Evolutionary conservation across 164 flowering plant species (phyloP), one percentile per base, ranked within the genome.

Genomic region (Echeveria elegans): DNA sequence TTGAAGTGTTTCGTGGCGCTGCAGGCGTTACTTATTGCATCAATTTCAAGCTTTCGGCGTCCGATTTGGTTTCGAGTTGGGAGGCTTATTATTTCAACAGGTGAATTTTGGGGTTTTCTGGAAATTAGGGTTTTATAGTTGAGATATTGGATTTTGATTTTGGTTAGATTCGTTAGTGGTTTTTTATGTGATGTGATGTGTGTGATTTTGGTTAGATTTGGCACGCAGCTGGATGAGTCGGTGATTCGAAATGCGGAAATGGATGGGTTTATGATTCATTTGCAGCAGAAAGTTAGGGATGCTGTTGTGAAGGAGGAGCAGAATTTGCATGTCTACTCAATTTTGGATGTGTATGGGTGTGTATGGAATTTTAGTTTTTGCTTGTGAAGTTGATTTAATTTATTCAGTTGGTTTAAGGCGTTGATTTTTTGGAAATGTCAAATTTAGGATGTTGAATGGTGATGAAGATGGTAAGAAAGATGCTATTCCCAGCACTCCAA

Each of bases 1-100:
- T n/a, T 29, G n/a, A 52, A 48, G 30, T 6, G 36, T 10, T 37
- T 34, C 53, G 47, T 28, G 47, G 24, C 21, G 53, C 26, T 8
- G 66, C 68, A 95, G 99, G 97, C 75, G 74, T 80, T 40, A 73
- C 99, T 28, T 82, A 85, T 70, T 95, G 97, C 53, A 86, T 87
- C 34, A 86, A 92, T 72, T 95, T 77, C 86, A 80, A 82, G 71
- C 88, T 88, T 32, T 76, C 78, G 30, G 86, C 97, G 34, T 83
- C 95, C 4, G 97, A 95, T 80, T 84, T 95, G 32, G 88, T 88
- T 28, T 87, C 96, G 8, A 87, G 89, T 77, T 92, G 97, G 97
- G 97, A 87, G 72, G 82, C 81, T 67, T 88, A 85, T 77, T 85
- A 83, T 70, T 86, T 95, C 74, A 95, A 90, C 82, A 82, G 96